Conservation (phyloP, 169 alveolate genomes). For the Cryptosporidium ubiquitum region DNA sequence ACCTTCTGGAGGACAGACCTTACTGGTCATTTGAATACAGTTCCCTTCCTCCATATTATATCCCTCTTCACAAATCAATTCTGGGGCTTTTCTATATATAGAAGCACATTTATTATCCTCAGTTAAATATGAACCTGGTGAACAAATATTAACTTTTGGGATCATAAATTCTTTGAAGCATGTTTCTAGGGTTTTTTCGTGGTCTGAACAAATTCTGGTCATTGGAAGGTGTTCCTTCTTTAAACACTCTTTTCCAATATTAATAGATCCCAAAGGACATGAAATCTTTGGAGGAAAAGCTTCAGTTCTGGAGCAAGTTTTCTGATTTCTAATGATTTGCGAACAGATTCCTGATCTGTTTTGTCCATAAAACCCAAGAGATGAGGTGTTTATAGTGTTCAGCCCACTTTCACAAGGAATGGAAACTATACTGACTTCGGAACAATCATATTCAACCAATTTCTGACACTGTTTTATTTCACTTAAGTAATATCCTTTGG, state of each 20-base stretch:
- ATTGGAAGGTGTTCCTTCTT: slow-evolving; percentile 43
- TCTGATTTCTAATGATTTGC: slow-evolving; percentile 26
- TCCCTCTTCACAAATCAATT: slow-evolving; percentile 37
- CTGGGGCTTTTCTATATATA: slow-evolving; percentile 23
- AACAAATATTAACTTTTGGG: slow-evolving; percentile 22
- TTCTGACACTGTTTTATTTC: slow-evolving; percentile 55
- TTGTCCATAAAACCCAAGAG: not conserved
- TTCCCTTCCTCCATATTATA: slow-evolving; percentile 54
- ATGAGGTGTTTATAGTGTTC: not conserved
- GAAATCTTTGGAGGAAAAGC: slow-evolving; percentile 62
- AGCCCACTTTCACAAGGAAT: slow-evolving; percentile 22
- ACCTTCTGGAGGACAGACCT: slow-evolving; percentile 61
- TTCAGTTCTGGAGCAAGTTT: slow-evolving; percentile 65
- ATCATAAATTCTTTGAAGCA: slow-evolving; percentile 20
- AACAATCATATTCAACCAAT: slow-evolving; percentile 64
- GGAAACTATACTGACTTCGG: slow-evolving; percentile 32
- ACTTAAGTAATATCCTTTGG: slow-evolving; percentile 42
- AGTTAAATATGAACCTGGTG: slow-evolving; percentile 10
- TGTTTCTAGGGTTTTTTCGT: not conserved
- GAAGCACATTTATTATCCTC: slow-evolving; percentile 46
- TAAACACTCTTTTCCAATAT: slow-evolving; percentile 55
- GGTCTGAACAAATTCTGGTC: slow-evolving; percentile 52
- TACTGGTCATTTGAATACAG: slow-evolving; percentile 23
- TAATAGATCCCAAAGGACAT: slow-evolving; percentile 45
- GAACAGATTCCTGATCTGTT: slow-evolving; percentile 20